A percentile compares a stretch with the other conserved stretches of the same genome.
Conservation (phyloP, 2,329 filamentous ascomycete species). For the Simplicillium sp. region DNA sequence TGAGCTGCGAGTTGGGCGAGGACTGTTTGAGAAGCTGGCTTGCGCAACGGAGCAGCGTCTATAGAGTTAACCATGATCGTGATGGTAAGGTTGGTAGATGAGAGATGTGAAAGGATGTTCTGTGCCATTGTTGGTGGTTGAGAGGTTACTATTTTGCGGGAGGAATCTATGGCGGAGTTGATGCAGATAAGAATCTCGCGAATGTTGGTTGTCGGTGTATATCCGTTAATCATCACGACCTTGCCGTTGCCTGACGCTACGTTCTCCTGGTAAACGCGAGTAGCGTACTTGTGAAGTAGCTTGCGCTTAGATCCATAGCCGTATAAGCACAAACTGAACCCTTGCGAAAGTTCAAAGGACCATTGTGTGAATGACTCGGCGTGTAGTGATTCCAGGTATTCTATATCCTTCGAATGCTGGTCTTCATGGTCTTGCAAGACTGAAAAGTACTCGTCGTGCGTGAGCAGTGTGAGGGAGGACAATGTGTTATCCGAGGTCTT, state of each 20-base stretch:
- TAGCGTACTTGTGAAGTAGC: slow-evolving; percentile 67
- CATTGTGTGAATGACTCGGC: slow-evolving; percentile 80
- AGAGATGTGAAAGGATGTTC: slow-evolving; percentile 52
- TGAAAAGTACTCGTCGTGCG: slow-evolving; percentile 85
- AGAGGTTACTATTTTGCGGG: slow-evolving; percentile 41
- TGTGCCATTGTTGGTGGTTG: slow-evolving; percentile 63
- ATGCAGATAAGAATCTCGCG: slow-evolving; percentile 64
- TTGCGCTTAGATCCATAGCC: slow-evolving; percentile 84
- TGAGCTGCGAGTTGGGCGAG: slow-evolving; percentile 71
- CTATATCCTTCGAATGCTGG: slow-evolving; percentile 59
- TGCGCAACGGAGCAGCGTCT: slow-evolving; percentile 69
- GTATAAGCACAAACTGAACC: slow-evolving; percentile 84
- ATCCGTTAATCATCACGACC: slow-evolving; percentile 83
- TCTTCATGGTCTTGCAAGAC: slow-evolving; percentile 53
- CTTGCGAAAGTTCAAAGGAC: slow-evolving; percentile 79
- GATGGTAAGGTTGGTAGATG: slow-evolving; percentile 34
- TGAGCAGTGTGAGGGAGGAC: slow-evolving; percentile 63
- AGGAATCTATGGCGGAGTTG: slow-evolving; percentile 48
- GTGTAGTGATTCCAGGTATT: slow-evolving; percentile 66
- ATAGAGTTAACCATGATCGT: slow-evolving; percentile 78
- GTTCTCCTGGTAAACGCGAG: slow-evolving; percentile 42
- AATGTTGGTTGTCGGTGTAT: slow-evolving; percentile 55
- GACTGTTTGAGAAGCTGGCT: slow-evolving; percentile 57
- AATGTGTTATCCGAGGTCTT: slow-evolving; percentile 86
- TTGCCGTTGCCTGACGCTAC: slow-evolving; percentile 12